Percentiles rank a stretch among this genome's conserved stretches.
phyloP scores from a whole-genome alignment of 768 basidiomycete species.

The Lactarius evosmus region DNA sequence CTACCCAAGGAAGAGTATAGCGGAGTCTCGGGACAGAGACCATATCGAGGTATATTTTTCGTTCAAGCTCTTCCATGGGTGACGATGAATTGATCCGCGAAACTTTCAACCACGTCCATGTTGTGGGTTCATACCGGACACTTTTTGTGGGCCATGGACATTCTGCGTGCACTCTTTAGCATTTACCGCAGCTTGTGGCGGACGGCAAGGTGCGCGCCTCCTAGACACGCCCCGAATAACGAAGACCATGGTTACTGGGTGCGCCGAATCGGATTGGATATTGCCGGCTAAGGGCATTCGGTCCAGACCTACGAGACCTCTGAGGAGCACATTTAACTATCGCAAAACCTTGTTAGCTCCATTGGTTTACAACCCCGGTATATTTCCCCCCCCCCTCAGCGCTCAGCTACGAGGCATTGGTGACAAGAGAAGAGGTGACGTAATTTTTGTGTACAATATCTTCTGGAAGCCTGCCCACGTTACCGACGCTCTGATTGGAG shows the following conservation, averaged over 20 bases:
- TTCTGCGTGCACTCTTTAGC: background rate
- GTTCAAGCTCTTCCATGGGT: background rate
- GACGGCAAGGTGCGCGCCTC: background rate
- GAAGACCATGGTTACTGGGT: background rate
- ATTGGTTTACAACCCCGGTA: background rate
- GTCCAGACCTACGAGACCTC: background rate
- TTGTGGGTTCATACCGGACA: background rate
- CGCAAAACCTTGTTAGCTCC: background rate
- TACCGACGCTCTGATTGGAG: background rate
- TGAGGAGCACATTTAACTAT: background rate
- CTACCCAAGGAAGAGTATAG: background rate
- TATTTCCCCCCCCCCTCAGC: background rate
- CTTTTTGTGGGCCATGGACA: background rate
- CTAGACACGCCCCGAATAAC: background rate
- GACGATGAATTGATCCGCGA: background rate
- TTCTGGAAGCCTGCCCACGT: background rate
- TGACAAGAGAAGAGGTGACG: background rate
- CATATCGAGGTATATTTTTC: background rate
- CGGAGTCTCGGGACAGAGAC: background rate
- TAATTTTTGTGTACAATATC: background rate
- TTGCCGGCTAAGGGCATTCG: background rate
- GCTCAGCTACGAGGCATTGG: background rate
- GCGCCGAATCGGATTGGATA: background rate
- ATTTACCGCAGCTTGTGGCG: background rate
- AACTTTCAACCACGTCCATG: background rate